phyloP scores from a whole-genome alignment of 305 asterid species.

The Fraxinus velutina region DNA sequence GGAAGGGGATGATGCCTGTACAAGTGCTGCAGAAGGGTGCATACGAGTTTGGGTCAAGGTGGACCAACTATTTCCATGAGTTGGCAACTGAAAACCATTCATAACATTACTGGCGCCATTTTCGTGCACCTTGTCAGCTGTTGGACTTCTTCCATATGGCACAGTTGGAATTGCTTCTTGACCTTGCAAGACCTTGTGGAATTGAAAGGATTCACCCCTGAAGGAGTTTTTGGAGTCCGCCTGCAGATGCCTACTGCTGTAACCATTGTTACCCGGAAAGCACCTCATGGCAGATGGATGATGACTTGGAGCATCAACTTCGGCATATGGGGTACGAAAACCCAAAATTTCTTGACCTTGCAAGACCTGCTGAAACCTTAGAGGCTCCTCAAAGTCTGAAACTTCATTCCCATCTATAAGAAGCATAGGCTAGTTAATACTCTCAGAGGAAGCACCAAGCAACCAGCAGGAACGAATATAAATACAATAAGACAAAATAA shows the following conservation, averaged over 20 bases:
- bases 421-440: slow-evolving; percentile 5
- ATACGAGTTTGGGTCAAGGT: slow-evolving; percentile 29
- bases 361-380: slow-evolving; percentile 98
- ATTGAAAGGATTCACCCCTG: slow-evolving; percentile 58
- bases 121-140: slow-evolving; percentile 32
- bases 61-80: slow-evolving; percentile 51
- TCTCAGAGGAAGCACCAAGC: background rate
- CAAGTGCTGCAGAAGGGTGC: slow-evolving; percentile 32
- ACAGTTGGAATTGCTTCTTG: slow-evolving; percentile 61
- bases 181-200: slow-evolving; percentile 98
- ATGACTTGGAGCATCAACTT: slow-evolving; percentile 45
- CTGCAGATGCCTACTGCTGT: slow-evolving; percentile 30
- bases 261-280: slow-evolving; percentile 35
- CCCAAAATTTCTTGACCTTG: slow-evolving; percentile 98
- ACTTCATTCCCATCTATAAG: slow-evolving; percentile 56
- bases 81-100: slow-evolving; percentile 40
- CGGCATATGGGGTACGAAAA: slow-evolving; percentile 40
- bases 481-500: background rate
- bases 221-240: slow-evolving; percentile 37
- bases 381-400: slow-evolving; percentile 68
- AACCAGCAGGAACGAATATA: background rate
- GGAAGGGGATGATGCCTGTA: slow-evolving; percentile 47
- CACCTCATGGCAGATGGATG: slow-evolving; percentile 45
- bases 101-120: slow-evolving; percentile 25
- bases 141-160: slow-evolving; percentile 43